A percentile compares a stretch with the other conserved stretches of the same genome.
Conservation (phyloP, 2,329 filamentous ascomycete genomes). For the Chrysoporthe deuterocubensis region DNA sequence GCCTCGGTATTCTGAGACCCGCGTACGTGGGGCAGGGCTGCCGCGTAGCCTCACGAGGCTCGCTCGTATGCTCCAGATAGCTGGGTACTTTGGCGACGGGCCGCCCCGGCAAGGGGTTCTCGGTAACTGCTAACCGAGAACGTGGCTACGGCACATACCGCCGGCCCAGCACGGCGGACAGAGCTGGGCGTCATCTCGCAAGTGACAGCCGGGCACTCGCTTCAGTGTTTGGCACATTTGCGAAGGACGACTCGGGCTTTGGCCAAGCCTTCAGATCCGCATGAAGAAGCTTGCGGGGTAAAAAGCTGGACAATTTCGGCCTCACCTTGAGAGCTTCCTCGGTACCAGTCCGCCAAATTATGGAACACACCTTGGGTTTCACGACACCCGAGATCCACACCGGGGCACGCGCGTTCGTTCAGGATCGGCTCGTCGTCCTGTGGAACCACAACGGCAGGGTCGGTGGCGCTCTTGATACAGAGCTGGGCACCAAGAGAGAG, state of each 20-base stretch:
- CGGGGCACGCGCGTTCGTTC: slow-evolving; percentile 8
- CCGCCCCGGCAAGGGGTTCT: slow-evolving; percentile 27
- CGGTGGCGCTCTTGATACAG: slow-evolving; percentile 20
- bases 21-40: not conserved
- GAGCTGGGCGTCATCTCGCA: not conserved
- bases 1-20: not conserved
- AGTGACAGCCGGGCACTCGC: slow-evolving; percentile 11
- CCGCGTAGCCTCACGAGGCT: not conserved
- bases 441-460: not conserved
- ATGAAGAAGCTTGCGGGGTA: not conserved
- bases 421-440: slow-evolving; percentile 23
- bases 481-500: not conserved
- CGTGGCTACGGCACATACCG: slow-evolving; percentile 9
- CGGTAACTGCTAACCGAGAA: slow-evolving; percentile 28
- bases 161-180: not conserved
- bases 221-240: slow-evolving; percentile 15
- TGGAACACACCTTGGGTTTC: slow-evolving; percentile 27
- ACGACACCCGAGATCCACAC: slow-evolving; percentile 24
- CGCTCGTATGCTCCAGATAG: not conserved
- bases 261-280: not conserved
- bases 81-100: slow-evolving; percentile 20
- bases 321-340: not conserved
- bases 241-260: slow-evolving; percentile 6
- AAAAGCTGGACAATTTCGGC: not conserved
- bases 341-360: not conserved